Evolutionary conservation across 2,329 filamentous ascomycete species (phyloP).

Genomic region (Penicillium sumatraense): DNA sequence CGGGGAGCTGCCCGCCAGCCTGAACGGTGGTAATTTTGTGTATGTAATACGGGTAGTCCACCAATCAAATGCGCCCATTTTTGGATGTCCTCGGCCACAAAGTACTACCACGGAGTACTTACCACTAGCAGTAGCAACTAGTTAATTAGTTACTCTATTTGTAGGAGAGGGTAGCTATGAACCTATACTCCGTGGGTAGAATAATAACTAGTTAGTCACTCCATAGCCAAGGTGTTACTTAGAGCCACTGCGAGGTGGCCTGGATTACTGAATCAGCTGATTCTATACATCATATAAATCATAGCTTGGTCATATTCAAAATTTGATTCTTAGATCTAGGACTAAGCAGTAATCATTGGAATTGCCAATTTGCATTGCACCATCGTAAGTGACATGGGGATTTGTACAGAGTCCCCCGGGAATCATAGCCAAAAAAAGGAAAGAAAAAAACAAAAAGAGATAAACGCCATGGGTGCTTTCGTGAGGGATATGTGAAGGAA

Average conservation of each 20-base stretch:
- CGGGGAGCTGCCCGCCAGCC: neutral
- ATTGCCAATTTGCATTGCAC: slow-evolving; percentile 16
- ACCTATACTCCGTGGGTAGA: too few species aligned
- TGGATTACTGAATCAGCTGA: too few species aligned
- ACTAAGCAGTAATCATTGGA: slow-evolving; percentile 17
- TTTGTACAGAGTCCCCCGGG: slow-evolving; percentile 17
- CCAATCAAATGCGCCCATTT: slow-evolving; percentile 12
- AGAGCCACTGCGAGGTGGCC: too few species aligned
- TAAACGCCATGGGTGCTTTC: slow-evolving; percentile 30
- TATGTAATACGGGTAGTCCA: slow-evolving; percentile 14
- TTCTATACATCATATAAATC: too few species aligned
- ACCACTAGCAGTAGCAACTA: neutral
- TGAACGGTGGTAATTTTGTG: slow-evolving; percentile 3
- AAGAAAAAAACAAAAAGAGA: slow-evolving; percentile 3
- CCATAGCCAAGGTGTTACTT: too few species aligned
- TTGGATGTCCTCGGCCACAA: neutral
- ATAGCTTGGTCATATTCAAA: neutral
- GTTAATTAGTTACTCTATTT: neutral
- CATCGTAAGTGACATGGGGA: slow-evolving; percentile 27
- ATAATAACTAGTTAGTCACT: too few species aligned
- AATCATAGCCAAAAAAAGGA: slow-evolving; percentile 21
- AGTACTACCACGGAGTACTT: neutral
- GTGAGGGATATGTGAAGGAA: slow-evolving; percentile 23
- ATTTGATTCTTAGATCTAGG: slow-evolving; percentile 9
- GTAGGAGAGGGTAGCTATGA: neutral